These are phyloP conservation scores for Golubevia pallescens DNA, from an alignment of 1,284 basidiomycete species.

Conservation along the genomic window DNA sequence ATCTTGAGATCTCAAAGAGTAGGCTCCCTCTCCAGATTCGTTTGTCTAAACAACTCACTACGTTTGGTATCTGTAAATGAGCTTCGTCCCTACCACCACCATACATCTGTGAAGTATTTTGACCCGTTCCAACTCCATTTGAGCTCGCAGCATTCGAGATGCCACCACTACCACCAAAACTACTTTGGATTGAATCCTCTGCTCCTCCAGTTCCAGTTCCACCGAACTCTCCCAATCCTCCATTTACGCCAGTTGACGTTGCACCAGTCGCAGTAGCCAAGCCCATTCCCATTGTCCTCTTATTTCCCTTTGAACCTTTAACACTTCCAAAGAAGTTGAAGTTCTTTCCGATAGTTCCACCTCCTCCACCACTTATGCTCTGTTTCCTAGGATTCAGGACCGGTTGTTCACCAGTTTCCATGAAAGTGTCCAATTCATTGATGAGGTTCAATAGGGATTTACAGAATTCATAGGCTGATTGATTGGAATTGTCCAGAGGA, in stretches of 20 bases:
- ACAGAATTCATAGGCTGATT: conserved; percentile 19
- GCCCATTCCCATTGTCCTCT: neutral
- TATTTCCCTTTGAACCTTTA: neutral
- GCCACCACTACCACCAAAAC: no score
- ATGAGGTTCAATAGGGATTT: conserved; percentile 27
- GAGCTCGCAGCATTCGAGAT: neutral
- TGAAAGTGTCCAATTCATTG: conserved; percentile 29
- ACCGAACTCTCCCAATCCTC: neutral
- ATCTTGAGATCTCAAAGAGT: no score
- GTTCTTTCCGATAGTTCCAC: neutral
- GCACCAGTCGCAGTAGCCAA: neutral
- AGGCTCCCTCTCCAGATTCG: no score
- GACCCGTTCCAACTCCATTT: neutral
- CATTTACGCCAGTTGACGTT: neutral
- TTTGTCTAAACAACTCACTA: neutral
- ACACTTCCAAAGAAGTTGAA: neutral
- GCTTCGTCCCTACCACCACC: neutral
- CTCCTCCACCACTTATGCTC: neutral
- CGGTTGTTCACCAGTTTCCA: conserved; percentile 8
- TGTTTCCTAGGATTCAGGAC: neutral
- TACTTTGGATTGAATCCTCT: neutral
- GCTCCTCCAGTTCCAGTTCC: neutral
- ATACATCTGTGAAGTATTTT: neutral
- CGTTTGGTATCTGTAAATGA: neutral
- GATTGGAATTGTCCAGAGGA: neutral